These are phyloP conservation scores for Eucalyptus guilfoylei DNA, from an alignment of 345 rosid species.

Conservation along the genomic window DNA sequence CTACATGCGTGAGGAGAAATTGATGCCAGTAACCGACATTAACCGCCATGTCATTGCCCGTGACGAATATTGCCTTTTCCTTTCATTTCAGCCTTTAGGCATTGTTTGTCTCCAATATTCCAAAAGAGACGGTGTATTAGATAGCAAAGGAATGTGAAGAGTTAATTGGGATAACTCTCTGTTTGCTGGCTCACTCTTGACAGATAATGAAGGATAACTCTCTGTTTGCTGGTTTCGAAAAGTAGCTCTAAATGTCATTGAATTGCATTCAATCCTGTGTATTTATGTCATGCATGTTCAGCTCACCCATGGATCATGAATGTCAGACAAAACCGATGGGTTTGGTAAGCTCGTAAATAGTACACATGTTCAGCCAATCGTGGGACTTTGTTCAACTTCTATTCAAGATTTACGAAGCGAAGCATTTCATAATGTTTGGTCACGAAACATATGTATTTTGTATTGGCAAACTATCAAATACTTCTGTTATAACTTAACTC, in stretches of 20 bases:
- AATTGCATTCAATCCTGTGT: neutral
- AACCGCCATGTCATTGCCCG: neutral
- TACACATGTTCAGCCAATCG: neutral
- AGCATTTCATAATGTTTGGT: neutral
- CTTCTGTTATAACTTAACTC: neutral
- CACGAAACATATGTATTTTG: neutral
- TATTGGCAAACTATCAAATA: neutral
- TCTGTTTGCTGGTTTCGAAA: neutral
- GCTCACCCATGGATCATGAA: neutral
- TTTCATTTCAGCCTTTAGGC: neutral
- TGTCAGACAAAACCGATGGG: neutral
- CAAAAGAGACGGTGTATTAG: neutral
- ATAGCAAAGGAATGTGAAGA: neutral
- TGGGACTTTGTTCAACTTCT: neutral
- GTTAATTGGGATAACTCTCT: neutral
- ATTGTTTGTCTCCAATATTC: neutral
- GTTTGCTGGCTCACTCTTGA: no score
- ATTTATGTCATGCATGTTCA: neutral
- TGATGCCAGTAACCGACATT: neutral
- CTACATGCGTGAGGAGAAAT: neutral
- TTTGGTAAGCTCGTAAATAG: neutral
- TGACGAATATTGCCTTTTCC: neutral
- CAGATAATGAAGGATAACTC: no score
- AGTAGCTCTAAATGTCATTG: neutral
- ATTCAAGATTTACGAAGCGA: neutral